phyloP scores from a whole-genome alignment of 2,329 filamentous ascomycete species.

The Pseudogymnoascus sp. region DNA sequence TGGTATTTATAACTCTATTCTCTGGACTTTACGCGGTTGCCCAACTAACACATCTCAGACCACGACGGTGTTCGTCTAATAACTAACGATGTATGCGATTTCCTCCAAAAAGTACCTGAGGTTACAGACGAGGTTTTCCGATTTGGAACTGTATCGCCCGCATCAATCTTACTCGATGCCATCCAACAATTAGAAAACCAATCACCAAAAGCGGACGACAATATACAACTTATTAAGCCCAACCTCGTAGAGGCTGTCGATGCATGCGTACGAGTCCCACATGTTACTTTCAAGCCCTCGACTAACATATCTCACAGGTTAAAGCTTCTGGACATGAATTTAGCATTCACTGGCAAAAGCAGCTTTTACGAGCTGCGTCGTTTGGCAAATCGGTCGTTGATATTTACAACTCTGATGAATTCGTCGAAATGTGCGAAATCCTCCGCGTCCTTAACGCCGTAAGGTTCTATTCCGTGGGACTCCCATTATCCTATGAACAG shows the following conservation, averaged over 20 bases:
- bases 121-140: slow-evolving; percentile 85
- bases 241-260: slow-evolving; percentile 90
- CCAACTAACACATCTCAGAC: slow-evolving; percentile 34
- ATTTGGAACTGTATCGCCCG: slow-evolving; percentile 77
- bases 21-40: not conserved
- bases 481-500: slow-evolving; percentile 88
- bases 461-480: slow-evolving; percentile 80
- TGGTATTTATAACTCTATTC: slow-evolving; percentile 40
- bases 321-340: slow-evolving; percentile 91
- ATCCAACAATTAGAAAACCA: slow-evolving; percentile 85
- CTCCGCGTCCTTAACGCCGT: slow-evolving; percentile 87
- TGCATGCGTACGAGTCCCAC: slow-evolving; percentile 50
- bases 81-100: slow-evolving; percentile 93
- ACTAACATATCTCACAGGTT: slow-evolving; percentile 34
- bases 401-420: slow-evolving; percentile 96
- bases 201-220: slow-evolving; percentile 94
- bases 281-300: not conserved
- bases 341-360: slow-evolving; percentile 85
- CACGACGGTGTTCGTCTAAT: slow-evolving; percentile 82
- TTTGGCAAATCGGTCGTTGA: slow-evolving; percentile 97
- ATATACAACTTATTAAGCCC: slow-evolving; percentile 86
- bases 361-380: slow-evolving; percentile 89
- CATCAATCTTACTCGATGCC: slow-evolving; percentile 88
- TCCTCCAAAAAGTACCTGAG: slow-evolving; percentile 85
- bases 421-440: slow-evolving; percentile 96